A percentile compares a stretch with the other conserved stretches of the same genome.
These are phyloP conservation scores for Petunia secreta DNA, from an alignment of 257 asterid genomes.

Conservation along the genomic window DNA sequence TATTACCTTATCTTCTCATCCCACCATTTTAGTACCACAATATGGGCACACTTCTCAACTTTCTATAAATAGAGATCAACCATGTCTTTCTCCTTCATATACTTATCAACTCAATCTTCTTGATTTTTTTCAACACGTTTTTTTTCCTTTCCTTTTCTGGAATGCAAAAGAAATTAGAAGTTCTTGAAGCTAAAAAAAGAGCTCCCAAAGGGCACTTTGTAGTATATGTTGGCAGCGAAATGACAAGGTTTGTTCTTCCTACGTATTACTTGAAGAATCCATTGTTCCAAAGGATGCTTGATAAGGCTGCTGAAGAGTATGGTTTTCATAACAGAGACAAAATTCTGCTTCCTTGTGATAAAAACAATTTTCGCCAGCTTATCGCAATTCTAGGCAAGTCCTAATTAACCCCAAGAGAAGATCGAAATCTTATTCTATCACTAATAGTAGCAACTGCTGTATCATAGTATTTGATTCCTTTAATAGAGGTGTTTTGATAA, in stretches of 20 bases:
- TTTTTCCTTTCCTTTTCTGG: neutral
- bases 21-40: neutral
- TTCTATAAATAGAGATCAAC: neutral
- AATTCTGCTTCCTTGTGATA: conserved; percentile 65
- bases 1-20: conserved; percentile 4
- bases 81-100: neutral
- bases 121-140: neutral
- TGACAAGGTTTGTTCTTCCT: conserved; percentile 68
- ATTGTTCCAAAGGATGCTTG: conserved; percentile 56
- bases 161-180: conserved; percentile 45
- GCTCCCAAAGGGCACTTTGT: conserved; percentile 79
- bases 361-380: conserved; percentile 47
- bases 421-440: neutral
- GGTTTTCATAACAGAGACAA: conserved; percentile 49
- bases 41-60: conserved; percentile 22
- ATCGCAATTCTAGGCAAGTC: conserved; percentile 31
- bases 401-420: neutral
- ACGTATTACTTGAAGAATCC: conserved; percentile 54
- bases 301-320: conserved; percentile 69
- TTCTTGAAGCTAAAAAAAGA: conserved; percentile 30
- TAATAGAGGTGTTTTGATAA: neutral
- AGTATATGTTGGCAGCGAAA: conserved; percentile 67
- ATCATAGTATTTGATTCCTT: neutral
- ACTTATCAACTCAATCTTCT: neutral
- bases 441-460: neutral